Percentiles rank a stretch among this genome's conserved stretches.
Evolutionary conservation across 352 stramenopile species (phyloP).

Genomic region (Halophytophthora batemanensis): DNA sequence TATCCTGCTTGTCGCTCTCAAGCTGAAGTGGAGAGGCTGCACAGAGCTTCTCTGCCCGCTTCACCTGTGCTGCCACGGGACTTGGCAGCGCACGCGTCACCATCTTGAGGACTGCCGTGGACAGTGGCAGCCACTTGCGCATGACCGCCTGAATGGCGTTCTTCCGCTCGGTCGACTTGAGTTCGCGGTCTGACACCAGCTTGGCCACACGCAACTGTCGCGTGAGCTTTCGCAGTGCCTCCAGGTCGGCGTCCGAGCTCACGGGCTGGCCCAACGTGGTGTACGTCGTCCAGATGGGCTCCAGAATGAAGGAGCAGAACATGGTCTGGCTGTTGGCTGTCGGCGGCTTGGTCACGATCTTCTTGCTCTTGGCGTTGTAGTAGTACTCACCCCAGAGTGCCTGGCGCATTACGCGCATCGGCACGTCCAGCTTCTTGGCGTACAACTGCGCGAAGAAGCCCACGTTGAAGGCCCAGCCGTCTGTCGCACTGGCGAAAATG

Average conservation of each 20-base stretch:
- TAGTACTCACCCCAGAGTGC: constrained; percentile 92
- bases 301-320: constrained; percentile 92
- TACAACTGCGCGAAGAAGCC: constrained; percentile 75
- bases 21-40: constrained; percentile 28
- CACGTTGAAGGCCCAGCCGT: constrained; percentile 93
- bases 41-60: constrained; percentile 72
- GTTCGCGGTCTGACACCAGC: constrained; percentile 60
- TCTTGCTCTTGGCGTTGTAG: constrained; percentile 90
- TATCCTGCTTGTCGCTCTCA: constrained; percentile 27
- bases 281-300: constrained; percentile 90
- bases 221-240: constrained; percentile 58
- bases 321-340: constrained; percentile 78
- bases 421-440: constrained; percentile 68
- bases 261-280: constrained; percentile 48
- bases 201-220: constrained; percentile 67
- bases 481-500: constrained; percentile 89
- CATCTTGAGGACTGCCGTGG: constrained; percentile 87
- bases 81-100: constrained; percentile 84
- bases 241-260: constrained; percentile 42
- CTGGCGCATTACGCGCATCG: constrained; percentile 57
- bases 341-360: constrained; percentile 79
- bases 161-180: constrained; percentile 69
- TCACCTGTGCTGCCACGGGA: constrained; percentile 67
- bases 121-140: constrained; percentile 89
- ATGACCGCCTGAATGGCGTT: constrained; percentile 69